These are phyloP conservation scores for Syzygium syzygioides DNA, from an alignment of 441 rosid genomes.

Conservation along the genomic window DNA sequence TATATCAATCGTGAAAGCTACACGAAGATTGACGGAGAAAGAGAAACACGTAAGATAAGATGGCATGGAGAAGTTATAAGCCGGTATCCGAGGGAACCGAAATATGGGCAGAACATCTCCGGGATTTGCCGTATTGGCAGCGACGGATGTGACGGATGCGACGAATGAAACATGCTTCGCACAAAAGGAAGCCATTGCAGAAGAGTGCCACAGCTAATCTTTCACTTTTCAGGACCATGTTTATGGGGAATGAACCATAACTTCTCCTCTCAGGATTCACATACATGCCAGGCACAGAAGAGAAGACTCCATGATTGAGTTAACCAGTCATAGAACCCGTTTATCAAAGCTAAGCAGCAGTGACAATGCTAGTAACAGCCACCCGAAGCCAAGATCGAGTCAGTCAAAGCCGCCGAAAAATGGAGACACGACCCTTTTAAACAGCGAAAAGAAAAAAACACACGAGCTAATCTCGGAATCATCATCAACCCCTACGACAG, in stretches of 20 bases:
- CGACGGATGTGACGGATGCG: not conserved
- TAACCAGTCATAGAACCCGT: not conserved
- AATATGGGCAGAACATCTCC: not conserved
- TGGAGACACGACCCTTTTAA: not conserved
- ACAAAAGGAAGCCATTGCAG: not conserved
- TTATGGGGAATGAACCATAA: not conserved
- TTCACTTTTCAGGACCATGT: not conserved
- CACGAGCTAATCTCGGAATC: not conserved
- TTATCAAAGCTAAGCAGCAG: not conserved
- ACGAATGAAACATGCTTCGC: not conserved
- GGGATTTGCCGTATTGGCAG: not conserved
- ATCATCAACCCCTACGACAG: not conserved
- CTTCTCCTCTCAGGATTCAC: not conserved
- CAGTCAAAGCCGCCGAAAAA: not conserved
- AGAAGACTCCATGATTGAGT: not conserved
- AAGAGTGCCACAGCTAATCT: not conserved
- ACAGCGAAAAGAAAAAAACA: not conserved
- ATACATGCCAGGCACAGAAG: not conserved
- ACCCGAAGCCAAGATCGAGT: not conserved
- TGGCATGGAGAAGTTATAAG: not conserved
- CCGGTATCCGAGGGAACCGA: not conserved
- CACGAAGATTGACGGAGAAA: fast-evolving
- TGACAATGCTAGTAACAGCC: not conserved
- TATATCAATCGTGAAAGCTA: not conserved
- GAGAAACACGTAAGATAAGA: not conserved